Evolutionary conservation across 2,329 filamentous ascomycete genomes (phyloP), one percentile per base, ranked within the genome.

Genomic region (Aspergillus pseudotamarii): DNA sequence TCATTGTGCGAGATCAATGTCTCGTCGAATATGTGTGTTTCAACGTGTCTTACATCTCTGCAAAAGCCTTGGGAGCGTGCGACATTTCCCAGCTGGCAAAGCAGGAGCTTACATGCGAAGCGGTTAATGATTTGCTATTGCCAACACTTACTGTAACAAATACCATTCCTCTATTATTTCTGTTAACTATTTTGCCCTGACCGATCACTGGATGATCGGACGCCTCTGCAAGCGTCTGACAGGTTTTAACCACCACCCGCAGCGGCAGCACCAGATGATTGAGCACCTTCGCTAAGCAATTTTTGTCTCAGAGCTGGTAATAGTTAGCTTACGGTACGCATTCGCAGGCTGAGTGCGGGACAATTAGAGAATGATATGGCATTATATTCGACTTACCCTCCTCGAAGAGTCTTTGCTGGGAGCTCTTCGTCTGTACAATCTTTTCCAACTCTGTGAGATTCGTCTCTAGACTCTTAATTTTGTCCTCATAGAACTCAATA

Each of bases 361-460:
- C 14, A 58, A 2, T 46, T 32, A 16, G 23, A 48, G n/a, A 54
- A 36, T 38, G 11, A 41, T 36, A 21, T n/a, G 26, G 21, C 34
- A 23, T 38, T 48, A 23, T 32, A 30, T 51, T 51, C 28, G 30
- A 76, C 80, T 78, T 81, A 90, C 92, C 92, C 81, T 98, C 94
- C 81, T 99, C 95, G 26, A 98, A 89, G 43, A 95, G 84, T 62
- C 91, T 88, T 66, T 96, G 81, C 75, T 95, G 97, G 68, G 90
- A 88, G 60, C 91, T 92, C 83, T 99, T 99, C 41, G 83, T 83
- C 70, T 88, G 84, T 56, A 92, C 84, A 62, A 91, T 88, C 68
- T 85, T 85, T 77, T 92, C 89, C 68, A 92, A 73, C 63, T 90
- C 88, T 70, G 85, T 86, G 70, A 92, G 77, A 72, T 89, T 92